Evolutionary conservation across 2,329 filamentous ascomycete genomes (phyloP), one percentile per base, ranked within the genome.

Genomic region (Esteya vermicola): DNA sequence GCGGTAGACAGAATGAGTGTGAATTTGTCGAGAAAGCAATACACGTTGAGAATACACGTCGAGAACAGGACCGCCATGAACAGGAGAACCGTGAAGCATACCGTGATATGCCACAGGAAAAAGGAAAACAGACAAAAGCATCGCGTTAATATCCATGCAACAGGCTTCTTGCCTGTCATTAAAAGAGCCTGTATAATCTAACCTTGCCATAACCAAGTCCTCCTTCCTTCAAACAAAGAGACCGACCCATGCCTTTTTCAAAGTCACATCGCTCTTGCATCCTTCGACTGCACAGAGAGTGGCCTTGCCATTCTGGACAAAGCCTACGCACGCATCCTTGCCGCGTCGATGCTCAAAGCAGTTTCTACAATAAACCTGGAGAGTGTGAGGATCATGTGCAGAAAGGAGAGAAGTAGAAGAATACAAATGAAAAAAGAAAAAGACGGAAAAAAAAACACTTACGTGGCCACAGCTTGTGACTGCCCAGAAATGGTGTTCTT

Each of bases 381-480:
- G 20, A 20, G 14, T 33, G 34, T 18, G 31, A n/a, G 39, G 9
- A 32, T 9, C 19, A 30, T 34, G 9, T 31, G 46, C 45, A 20
- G 23, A 14, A 31, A 34, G 23, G 7, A 12, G 20, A 16, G 14
- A 25, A 25, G 25, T n/a, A 18, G 20, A 16, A 22, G 28, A 20
- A 32, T n/a, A n/a, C n/a, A 28, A 38, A n/a, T 9, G 18, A 16
- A 9, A 6, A 14, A 9, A 30, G 12, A 33, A 50, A 19, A 42
- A 22, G 18, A 4, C 13, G 26, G 9, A 14, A 16, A 9, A 23
- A 12, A 6, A 2, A 4, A 22, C 14, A 57, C 68, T 54, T 70
- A 96, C 91, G 63, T 98, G 91, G 47, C 91, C 91, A 56, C 91
- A 98, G 38, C 71, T 71, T 59, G 88, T 94, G 27, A 91, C 70